Base-by-base conservation (phyloP, 495 filamentous ascomycete genomes). In the Hyaloscypha hepaticicola region DNA sequence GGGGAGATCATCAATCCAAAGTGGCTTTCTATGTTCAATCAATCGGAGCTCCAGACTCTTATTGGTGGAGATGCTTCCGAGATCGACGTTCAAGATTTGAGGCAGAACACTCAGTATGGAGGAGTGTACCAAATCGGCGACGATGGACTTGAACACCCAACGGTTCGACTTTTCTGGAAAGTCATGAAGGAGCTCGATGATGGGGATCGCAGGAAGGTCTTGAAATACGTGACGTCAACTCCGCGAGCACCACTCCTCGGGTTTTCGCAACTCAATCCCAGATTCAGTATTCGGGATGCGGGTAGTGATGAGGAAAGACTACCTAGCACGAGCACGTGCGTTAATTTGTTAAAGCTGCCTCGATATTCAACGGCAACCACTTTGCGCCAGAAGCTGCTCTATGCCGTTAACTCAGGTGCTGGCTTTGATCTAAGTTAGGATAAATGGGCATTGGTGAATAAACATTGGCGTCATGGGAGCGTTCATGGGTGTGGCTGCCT, bases 11-110 rank as follows among this genome's bases (percentile, higher is more conserved):
- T 99, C 66, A 88, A 92, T 63, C 94, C 94, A 0, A 82, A 83
- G 3, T 99, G 95, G 95, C 81, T 99, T 3, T 90, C 86, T 67
- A 99, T 99, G 95, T 99, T 99, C 80, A 99, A 99, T 74, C 95
- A 97, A 69, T 81, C 84, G 8, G 95, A 99, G 70, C 81, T 99
- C 24, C 95, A 99, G 74, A 95, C 91, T 0, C 85, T 99, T 9
- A 87, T 99, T 16, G 90, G 92, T 65, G 95, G 95, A 61, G 90
- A 94, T 69, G 85, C 82, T 26, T 87, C 88, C 21, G 87, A 92
- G 50, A 94, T 98, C 65, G 87, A 96, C 70, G 86, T 99, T 49
- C 84, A 88, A 27, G 96, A 99, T 71, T 80, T 98, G 51, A 82
- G 93, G n/a, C 82, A 77, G 16, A 89, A 99, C 74, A 98, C 96